Conservation (phyloP, 1,139 yeast genomes). For the Taphrina populina region DNA sequence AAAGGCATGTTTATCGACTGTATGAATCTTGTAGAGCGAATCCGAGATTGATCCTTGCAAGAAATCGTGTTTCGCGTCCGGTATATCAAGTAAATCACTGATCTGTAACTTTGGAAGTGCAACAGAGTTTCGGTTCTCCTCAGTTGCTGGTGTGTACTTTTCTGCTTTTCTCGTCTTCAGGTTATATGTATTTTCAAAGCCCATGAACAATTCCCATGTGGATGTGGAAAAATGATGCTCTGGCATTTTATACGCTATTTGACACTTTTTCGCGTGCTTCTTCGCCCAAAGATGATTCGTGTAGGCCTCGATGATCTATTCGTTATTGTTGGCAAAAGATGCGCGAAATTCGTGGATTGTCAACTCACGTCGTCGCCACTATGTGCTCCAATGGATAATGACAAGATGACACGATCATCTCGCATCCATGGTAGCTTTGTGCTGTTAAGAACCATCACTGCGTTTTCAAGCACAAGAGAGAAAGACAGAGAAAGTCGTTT, state of each 20-base stretch:
- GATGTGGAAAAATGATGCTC: conserved; percentile 12
- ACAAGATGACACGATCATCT: conserved; percentile 29
- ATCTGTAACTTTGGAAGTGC: conserved; percentile 10
- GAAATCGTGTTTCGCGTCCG: conserved; percentile 27
- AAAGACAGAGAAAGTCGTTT: too few relatives aligned
- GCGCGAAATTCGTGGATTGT: not conserved
- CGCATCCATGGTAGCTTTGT: conserved; percentile 34
- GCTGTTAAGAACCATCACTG: conserved; percentile 22
- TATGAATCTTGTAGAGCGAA: conserved; percentile 26
- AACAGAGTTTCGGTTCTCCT: not conserved
- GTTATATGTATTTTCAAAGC: conserved; percentile 27
- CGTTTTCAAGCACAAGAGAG: not conserved
- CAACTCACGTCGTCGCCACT: conserved; percentile 14
- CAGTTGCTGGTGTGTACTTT: conserved; percentile 11
- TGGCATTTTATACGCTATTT: conserved; percentile 8
- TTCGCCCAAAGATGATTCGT: conserved; percentile 14
- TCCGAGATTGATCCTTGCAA: conserved; percentile 22
- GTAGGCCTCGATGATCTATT: conserved; percentile 21
- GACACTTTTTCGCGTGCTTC: conserved; percentile 15
- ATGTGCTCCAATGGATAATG: conserved; percentile 26
- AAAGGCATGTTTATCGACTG: conserved; percentile 21
- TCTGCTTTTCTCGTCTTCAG: conserved; percentile 20
- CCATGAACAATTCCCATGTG: conserved; percentile 20
- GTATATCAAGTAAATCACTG: conserved; percentile 4
- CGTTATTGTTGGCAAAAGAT: too few relatives aligned